These are phyloP conservation scores for Penicillium coprophilum DNA, from an alignment of 495 filamentous ascomycete species.

Conservation along the genomic window DNA sequence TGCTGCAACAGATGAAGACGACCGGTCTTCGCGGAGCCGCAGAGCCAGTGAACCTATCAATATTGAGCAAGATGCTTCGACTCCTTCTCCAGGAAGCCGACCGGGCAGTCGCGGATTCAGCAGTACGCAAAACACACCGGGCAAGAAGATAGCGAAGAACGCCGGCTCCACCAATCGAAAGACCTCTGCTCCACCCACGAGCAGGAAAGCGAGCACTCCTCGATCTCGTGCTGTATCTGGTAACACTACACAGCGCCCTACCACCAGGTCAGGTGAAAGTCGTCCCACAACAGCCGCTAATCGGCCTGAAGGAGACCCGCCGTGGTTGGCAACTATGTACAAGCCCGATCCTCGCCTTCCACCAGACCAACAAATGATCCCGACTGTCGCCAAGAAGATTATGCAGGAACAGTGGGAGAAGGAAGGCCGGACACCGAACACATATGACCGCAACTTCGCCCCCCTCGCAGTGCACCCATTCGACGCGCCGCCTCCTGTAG, in stretches of 20 bases:
- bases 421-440: slow-evolving; percentile 77
- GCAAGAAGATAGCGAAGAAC: slow-evolving; percentile 45
- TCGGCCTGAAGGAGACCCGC: slow-evolving; percentile 89
- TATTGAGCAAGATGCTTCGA: slow-evolving; percentile 53
- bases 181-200: slow-evolving; percentile 41
- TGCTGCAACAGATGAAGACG: slow-evolving; percentile 45
- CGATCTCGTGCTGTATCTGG: slow-evolving; percentile 40
- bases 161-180: slow-evolving; percentile 44
- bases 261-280: slow-evolving; percentile 60
- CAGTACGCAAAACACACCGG: slow-evolving; percentile 31
- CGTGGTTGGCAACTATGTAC: slow-evolving; percentile 93
- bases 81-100: slow-evolving; percentile 42
- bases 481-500: slow-evolving; percentile 25
- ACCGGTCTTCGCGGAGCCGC: slow-evolving; percentile 61
- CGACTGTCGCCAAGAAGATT: slow-evolving; percentile 86
- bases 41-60: slow-evolving; percentile 71
- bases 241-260: slow-evolving; percentile 53
- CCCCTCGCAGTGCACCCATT: slow-evolving; percentile 64
- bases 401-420: slow-evolving; percentile 94
- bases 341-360: slow-evolving; percentile 93
- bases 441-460: slow-evolving; percentile 80
- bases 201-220: slow-evolving; percentile 35
- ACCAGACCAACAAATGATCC: slow-evolving; percentile 91
- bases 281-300: slow-evolving; percentile 61
- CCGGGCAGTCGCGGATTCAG: slow-evolving; percentile 44